Base-by-base conservation (phyloP, 1,139 yeast species). In the Magnusiomyces ingens region DNA sequence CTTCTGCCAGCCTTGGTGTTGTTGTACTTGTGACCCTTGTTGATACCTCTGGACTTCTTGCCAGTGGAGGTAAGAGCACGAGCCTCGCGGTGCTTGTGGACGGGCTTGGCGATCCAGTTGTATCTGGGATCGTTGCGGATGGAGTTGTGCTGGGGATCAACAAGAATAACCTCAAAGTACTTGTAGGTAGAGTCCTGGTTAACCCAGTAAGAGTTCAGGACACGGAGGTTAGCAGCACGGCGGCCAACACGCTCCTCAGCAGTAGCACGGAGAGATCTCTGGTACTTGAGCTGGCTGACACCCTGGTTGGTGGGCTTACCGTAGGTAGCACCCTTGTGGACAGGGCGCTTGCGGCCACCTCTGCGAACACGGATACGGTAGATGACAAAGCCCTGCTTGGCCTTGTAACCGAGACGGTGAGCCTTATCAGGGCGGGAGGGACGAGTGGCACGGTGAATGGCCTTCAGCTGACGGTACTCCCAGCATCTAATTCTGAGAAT, bases 281-380 rank as follows among this genome's bases (percentile, higher is more conserved):
- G 99, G 95, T 90, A 91, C 83, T 93, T 93, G 82, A 93, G 88
- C 79, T 93, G 97, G 84, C 84, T 84, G 69, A 93, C 94, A 88
- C 99, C 99, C 82, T 89, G 96, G 95, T 93, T 93, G 82, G 99
- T 93, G 85, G 99, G 99, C 87, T 93, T 93, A 88, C 99, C 99
- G 85, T 91, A 91, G 75, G 98, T 93, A 72, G 97, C 98, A 87
- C 99, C 99, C 93, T 93, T 93, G 81, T 95, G 91, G 72, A 86
- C 98, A 72, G 97, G 98, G 82, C 96, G 89, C 96, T 93, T 93
- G 85, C 99, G 91, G 83, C 94, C 93, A 83, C 99, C 99, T 82
- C 99, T 89, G 84, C 98, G 90, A 71, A 93, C 99, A 81, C 99
- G 90, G 77, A 91, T 80, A 80, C 99, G 87, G 96, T 80, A 93